These are phyloP conservation scores for Emmonsia crescens DNA, from an alignment of 2,329 filamentous ascomycete species.

Conservation along the genomic window DNA sequence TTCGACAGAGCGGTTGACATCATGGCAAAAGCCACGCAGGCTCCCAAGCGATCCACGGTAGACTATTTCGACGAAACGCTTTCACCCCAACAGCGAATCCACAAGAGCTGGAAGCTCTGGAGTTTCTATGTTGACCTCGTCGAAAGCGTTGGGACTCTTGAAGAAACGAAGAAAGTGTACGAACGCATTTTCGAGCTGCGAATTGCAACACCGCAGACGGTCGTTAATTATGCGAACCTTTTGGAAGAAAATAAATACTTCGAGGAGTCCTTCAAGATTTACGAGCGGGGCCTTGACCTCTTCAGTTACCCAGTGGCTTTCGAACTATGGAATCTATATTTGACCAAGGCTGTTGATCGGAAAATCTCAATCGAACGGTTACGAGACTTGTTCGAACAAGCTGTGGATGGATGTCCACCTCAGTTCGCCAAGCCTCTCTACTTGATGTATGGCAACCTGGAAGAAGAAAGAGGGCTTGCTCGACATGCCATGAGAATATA, in stretches of 20 bases:
- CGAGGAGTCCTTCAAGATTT: slow-evolving; percentile 96
- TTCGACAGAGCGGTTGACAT: slow-evolving; percentile 90
- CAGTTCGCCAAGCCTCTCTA: slow-evolving; percentile 95
- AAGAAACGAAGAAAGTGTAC: slow-evolving; percentile 89
- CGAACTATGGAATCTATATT: slow-evolving; percentile 95
- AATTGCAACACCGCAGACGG: slow-evolving; percentile 94
- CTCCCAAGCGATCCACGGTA: slow-evolving; percentile 95
- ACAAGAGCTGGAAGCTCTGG: slow-evolving; percentile 99
- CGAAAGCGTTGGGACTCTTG: slow-evolving; percentile 80
- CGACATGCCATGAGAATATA: slow-evolving; percentile 98
- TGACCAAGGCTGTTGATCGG: slow-evolving; percentile 92
- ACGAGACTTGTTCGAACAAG: slow-evolving; percentile 92
- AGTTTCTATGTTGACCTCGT: slow-evolving; percentile 98
- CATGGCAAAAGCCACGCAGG: slow-evolving; percentile 94
- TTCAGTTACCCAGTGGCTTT: slow-evolving; percentile 98
- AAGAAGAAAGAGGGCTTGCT: slow-evolving; percentile 89
- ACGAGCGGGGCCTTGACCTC: slow-evolving; percentile 90
- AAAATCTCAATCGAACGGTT: slow-evolving; percentile 92
- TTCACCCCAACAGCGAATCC: slow-evolving; percentile 87
- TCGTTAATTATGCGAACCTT: slow-evolving; percentile 96
- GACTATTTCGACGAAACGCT: slow-evolving; percentile 96
- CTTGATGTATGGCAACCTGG: slow-evolving; percentile 94
- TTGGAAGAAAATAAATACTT: slow-evolving; percentile 91
- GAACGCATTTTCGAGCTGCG: slow-evolving; percentile 96
- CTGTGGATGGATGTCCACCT: slow-evolving; percentile 84